phyloP scores from a whole-genome alignment of 1,284 basidiomycete species.

The Heterobasidion parviporum region DNA sequence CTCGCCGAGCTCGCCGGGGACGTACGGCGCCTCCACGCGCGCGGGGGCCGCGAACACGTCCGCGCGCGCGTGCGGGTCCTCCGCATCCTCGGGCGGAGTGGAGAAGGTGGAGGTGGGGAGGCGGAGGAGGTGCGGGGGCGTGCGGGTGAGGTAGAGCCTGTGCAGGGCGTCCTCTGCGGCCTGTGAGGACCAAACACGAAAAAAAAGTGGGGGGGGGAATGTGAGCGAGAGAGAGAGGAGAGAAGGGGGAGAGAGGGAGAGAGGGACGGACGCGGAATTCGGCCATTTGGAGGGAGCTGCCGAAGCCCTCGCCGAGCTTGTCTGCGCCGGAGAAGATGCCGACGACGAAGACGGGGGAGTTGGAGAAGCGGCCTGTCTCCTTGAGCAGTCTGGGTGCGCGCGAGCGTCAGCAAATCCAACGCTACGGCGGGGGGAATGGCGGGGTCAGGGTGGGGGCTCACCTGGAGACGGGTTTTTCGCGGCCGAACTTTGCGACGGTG shows the following conservation, averaged over 20 bases:
- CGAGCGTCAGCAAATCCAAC: background rate
- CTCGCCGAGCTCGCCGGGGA: conserved; percentile 45
- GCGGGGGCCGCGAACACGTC: conserved; percentile 31
- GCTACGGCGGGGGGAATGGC: too few relatives aligned
- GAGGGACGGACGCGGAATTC: conserved; percentile 72
- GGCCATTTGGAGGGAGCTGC: conserved; percentile 90
- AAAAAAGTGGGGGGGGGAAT: background rate
- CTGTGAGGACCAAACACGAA: conserved; percentile 24
- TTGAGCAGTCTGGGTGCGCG: conserved; percentile 60
- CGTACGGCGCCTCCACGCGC: conserved; percentile 32
- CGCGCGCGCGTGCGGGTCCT: conserved; percentile 31
- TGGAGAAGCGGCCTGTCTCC: conserved; percentile 86
- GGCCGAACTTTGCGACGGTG: conserved; percentile 71
- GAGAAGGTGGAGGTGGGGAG: conserved; percentile 66
- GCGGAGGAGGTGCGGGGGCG: conserved; percentile 55
- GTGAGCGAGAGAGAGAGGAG: background rate
- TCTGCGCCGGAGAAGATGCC: conserved; percentile 87
- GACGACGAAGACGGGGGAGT: conserved; percentile 88
- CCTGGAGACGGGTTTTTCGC: conserved; percentile 72
- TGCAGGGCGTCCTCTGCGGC: conserved; percentile 82
- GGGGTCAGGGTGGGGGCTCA: too few relatives aligned
- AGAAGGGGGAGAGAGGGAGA: conserved; percentile 2
- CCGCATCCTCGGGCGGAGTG: conserved; percentile 23
- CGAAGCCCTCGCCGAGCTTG: conserved; percentile 93
- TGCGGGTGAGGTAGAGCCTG: conserved; percentile 71